Percentiles rank a stretch among this genome's conserved stretches.
Evolutionary conservation across 2,329 filamentous ascomycete genomes (phyloP).

Genomic region (Ophiocordyceps unilateralis): DNA sequence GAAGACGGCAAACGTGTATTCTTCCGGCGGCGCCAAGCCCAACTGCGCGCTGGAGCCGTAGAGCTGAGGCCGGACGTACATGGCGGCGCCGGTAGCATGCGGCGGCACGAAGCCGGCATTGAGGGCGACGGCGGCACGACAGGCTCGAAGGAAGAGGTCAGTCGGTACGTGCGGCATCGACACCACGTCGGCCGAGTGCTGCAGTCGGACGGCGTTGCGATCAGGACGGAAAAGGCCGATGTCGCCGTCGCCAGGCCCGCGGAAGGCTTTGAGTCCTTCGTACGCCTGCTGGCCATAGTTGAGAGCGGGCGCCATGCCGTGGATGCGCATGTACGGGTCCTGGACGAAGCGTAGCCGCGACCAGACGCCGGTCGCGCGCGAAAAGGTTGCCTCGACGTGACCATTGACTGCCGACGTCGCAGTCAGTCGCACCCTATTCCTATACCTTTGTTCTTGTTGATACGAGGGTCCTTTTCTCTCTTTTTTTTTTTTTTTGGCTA

Average conservation of each 20-base stretch:
- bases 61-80: conserved; percentile 82
- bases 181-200: conserved; percentile 67
- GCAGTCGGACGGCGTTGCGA: conserved; percentile 70
- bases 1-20: conserved; percentile 82
- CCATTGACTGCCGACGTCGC: conserved; percentile 69
- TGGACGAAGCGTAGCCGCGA: conserved; percentile 59
- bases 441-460: too few species aligned
- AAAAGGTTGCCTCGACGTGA: conserved; percentile 80
- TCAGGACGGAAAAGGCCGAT: conserved; percentile 82
- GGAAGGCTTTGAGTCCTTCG: conserved; percentile 96
- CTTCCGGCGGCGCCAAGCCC: conserved; percentile 70
- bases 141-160: conserved; percentile 57
- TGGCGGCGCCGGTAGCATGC: conserved; percentile 70
- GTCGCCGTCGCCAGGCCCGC: conserved; percentile 45
- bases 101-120: conserved; percentile 89
- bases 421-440: too few species aligned
- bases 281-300: conserved; percentile 98
- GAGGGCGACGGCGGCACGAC: conserved; percentile 64
- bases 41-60: conserved; percentile 81
- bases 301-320: conserved; percentile 86
- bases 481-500: too few species aligned
- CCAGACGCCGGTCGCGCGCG: conserved; percentile 59
- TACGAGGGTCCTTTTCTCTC: too few species aligned
- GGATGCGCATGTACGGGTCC: conserved; percentile 72
- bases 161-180: conserved; percentile 69